Conservation (phyloP, 257 asterid species). For the Handroanthus guayacan region DNA sequence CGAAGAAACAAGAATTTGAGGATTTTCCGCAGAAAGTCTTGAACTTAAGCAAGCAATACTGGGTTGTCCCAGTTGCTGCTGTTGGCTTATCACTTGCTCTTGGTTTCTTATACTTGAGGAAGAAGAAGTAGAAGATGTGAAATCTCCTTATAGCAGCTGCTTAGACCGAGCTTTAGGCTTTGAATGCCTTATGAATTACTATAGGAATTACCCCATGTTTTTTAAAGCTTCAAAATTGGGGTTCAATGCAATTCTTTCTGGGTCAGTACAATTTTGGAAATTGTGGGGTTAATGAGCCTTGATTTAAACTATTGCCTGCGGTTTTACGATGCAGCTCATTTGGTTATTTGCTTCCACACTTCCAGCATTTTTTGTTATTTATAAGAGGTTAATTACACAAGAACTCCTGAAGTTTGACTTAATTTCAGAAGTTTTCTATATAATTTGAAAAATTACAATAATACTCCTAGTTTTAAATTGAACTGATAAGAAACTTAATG, state of each 20-base stretch:
- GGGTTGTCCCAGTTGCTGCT: constrained; percentile 67
- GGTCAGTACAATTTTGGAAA: neutral
- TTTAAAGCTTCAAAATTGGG: constrained; percentile 27
- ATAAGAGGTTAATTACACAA: no score
- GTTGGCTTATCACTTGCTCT: constrained; percentile 63
- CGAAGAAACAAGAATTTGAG: constrained; percentile 43
- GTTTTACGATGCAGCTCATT: neutral
- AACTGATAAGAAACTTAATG: no score
- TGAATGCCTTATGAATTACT: constrained; percentile 23
- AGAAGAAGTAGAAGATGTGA: constrained; percentile 57
- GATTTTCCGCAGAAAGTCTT: constrained; percentile 44
- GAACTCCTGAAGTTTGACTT: no score
- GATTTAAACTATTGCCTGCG: neutral
- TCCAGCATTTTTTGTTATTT: neutral
- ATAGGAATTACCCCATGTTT: constrained; percentile 23
- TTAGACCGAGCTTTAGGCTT: neutral
- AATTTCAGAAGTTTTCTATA: no score
- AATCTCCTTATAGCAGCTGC: constrained; percentile 28
- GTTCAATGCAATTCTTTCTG: constrained; percentile 19
- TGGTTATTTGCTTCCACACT: constrained; percentile 2
- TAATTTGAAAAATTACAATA: no score
- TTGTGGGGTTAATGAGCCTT: constrained; percentile 29
- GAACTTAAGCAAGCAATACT: constrained; percentile 66
- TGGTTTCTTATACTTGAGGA: constrained; percentile 60
- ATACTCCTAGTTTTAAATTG: no score